Base-by-base conservation (phyloP, 495 filamentous ascomycete species). In the Rhypophila decipiens region DNA sequence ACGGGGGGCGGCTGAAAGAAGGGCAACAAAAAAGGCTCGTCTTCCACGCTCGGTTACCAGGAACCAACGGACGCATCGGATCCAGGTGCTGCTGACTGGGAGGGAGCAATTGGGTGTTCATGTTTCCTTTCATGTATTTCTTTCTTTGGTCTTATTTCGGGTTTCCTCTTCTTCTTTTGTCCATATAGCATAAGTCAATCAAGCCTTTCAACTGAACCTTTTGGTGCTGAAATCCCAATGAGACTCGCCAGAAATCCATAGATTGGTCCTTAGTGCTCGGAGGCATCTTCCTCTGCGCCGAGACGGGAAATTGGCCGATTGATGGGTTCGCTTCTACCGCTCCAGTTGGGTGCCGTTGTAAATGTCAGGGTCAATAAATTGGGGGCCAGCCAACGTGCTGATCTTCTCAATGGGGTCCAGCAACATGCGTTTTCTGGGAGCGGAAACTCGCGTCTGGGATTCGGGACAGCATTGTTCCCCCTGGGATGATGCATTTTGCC, bases 171-270 rank as follows among this genome's bases (percentile, higher is more conserved):
- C 43, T 39, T 39, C 35, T 27, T 46, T 22, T 46, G 42, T 31
- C 51, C 15, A 47, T 34, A n/a, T 57, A 57, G 57, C 51, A 59
- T 49, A 58, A 63, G 60, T 54, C 60, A 63, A 59, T 59, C 60
- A 63, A 63, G 58, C 60, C 52, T 52, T 54, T 47, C 44, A 21
- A 41, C 40, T 39, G 45, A 58, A 49, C 24, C 22, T 42, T 20
- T 2, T 37, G 18, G 12, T 37, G 5, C 7, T 8, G 12, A 15
- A 34, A 34, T 35, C 40, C 36, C 27, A 31, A 31, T 31, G 27
- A 7, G 27, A 31, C 27, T 7, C 13, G 27, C 27, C 7, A 13
- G 13, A 31, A 31, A 31, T 31, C 27, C 27, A 13, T 31, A n/a
- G 27, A 7, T 44, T 5, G 15, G 20, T 13, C 24, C 20, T 24